phyloP scores from a whole-genome alignment of 345 rosid species.

The Populus tremula region DNA sequence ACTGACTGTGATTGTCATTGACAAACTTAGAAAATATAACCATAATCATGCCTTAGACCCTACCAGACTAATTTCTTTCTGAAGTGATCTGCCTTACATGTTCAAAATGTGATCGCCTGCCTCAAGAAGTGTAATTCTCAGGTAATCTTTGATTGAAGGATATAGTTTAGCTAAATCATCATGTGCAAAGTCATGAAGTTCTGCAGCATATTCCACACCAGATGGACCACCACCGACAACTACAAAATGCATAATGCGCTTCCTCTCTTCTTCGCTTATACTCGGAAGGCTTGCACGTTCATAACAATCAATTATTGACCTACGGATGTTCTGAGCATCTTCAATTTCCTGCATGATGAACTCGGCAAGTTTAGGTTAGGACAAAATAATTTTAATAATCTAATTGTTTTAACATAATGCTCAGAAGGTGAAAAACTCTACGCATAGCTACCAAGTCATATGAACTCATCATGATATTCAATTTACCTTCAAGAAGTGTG shows the following conservation, averaged over 20 bases:
- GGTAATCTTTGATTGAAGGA: constrained; percentile 46
- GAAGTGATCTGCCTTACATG: constrained; percentile 42
- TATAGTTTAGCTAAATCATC: constrained; percentile 63
- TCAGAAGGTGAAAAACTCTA: neutral
- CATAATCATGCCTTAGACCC: neutral
- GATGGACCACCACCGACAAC: constrained; percentile 91
- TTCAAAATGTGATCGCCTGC: constrained; percentile 76
- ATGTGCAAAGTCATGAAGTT: constrained; percentile 62
- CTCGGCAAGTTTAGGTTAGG: neutral
- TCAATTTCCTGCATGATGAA: constrained; percentile 53
- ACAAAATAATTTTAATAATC: neutral
- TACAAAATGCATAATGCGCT: constrained; percentile 69
- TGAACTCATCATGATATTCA: neutral
- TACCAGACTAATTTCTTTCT: neutral
- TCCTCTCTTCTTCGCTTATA: constrained; percentile 67
- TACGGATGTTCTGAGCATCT: constrained; percentile 67
- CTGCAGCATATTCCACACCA: constrained; percentile 90
- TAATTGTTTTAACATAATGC: neutral
- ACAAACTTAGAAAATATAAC: neutral
- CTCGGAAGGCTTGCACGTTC: constrained; percentile 70
- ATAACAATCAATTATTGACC: constrained; percentile 60
- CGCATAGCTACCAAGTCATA: neutral
- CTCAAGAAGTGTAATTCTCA: constrained; percentile 71
- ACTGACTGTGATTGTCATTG: too few species aligned
- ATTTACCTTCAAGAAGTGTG: constrained; percentile 61